Evolutionary conservation across 139 green algal species (phyloP), one percentile per base, ranked within the genome.

Genomic region (Chloropicon primus): DNA sequence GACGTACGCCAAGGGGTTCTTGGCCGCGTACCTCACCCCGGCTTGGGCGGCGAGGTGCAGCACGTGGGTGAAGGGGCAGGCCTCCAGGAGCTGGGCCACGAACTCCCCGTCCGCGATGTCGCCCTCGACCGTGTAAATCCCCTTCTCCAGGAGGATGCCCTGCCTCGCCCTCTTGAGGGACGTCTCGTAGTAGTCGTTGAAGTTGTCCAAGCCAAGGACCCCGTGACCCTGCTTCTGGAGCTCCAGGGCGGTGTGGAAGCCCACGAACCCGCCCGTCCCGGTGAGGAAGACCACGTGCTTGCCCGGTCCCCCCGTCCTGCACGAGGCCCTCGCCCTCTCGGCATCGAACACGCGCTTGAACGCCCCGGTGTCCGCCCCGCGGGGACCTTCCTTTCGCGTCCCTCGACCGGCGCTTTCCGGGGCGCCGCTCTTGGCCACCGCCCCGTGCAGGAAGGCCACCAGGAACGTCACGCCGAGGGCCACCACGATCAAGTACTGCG

Each of bases 181-280:
- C 0, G 86, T 77, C 0, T 82, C 82, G 77, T 96, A 96, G 80
- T 94, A 94, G 78, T 89, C 81, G 74, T 95, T 94, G 82, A 96
- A 95, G 81, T 94, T 95, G 82, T 96, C 91, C 24, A 95, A 53
- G 2, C 91, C 91, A 1, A 96, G 54, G 1, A 95, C 91, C 0
- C 83, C 81, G 21, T 90, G 82, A 1, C 87, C 87, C 0, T 79
- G 78, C 2, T 29, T 21, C 2, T 81, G 74, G 1, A 96, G 80
- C 27, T 84, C 78, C 25, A 82, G 53, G 0, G 86, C 75, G 0
- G 79, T 77, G 54, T 91, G 85, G 62, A 84, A 91, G 27, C 90
- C 91, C 21, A 96, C 91, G 78, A 96, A 94, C 23, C 91, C 89
- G 1, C 84, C 89, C 76, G 83, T 74, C 27, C 87, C 86, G 22